These are phyloP conservation scores for Mycena olivaceomarginata DNA, from an alignment of 768 basidiomycete genomes.

Conservation along the genomic window DNA sequence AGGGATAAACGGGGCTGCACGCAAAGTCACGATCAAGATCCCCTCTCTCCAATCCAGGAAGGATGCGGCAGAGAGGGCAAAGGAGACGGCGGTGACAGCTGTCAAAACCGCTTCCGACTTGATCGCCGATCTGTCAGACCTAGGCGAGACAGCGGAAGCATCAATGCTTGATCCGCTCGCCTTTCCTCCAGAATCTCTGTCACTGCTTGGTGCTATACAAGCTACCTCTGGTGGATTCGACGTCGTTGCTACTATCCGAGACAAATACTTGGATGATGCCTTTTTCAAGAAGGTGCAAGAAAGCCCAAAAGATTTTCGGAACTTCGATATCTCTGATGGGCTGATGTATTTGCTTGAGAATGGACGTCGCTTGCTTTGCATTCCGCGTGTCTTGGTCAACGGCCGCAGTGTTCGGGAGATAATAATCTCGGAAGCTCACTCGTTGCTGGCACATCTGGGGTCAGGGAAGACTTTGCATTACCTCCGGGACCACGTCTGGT, in stretches of 20 bases:
- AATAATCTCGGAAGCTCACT: constrained; percentile 1
- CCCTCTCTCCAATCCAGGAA: too few species aligned
- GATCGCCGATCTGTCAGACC: too few species aligned
- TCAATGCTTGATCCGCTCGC: too few species aligned
- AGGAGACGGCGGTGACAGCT: too few species aligned
- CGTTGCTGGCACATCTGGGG: constrained; percentile 4
- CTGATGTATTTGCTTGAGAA: not conserved
- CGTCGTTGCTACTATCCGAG: not conserved
- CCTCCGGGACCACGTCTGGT: not conserved
- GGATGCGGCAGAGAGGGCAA: too few species aligned
- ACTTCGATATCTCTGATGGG: not conserved
- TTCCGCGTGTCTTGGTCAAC: not conserved
- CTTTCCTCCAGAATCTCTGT: too few species aligned
- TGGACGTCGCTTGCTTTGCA: not conserved
- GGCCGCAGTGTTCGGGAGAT: not conserved
- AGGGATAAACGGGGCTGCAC: too few species aligned
- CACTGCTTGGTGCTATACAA: too few species aligned
- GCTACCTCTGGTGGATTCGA: too few species aligned
- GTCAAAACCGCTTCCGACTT: too few species aligned
- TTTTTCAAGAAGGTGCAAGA: not conserved
- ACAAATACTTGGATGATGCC: not conserved
- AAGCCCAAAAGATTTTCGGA: not conserved
- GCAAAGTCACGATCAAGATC: too few species aligned
- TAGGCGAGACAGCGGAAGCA: too few species aligned
- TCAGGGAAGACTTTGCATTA: not conserved